phyloP scores from a whole-genome alignment of 2,329 filamentous ascomycete genomes.

The Chaetomiaceae sp. region DNA sequence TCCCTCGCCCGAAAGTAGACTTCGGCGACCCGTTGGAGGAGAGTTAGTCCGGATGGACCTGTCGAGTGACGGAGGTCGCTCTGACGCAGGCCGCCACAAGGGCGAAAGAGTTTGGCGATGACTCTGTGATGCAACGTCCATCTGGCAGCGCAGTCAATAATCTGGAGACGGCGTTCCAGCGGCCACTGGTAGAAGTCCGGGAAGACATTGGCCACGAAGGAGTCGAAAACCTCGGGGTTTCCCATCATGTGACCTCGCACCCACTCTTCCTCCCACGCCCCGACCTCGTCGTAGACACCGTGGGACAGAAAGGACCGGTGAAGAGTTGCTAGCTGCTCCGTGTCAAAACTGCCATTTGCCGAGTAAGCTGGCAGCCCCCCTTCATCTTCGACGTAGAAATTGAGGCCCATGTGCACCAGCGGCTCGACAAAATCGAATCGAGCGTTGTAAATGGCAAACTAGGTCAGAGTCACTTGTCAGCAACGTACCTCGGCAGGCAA shows the following conservation, averaged over 20 bases:
- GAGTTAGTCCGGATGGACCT: too few relatives aligned
- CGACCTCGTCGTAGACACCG: neutral
- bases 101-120: neutral
- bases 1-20: too few relatives aligned
- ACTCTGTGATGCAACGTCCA: neutral
- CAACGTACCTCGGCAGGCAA: neutral
- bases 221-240: neutral
- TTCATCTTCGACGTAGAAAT: neutral
- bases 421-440: neutral
- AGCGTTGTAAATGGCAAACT: neutral
- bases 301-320: neutral
- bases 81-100: neutral
- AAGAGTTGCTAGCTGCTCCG: neutral
- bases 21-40: too few relatives aligned
- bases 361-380: neutral
- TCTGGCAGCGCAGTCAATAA: neutral
- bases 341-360: too few relatives aligned
- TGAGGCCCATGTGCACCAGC: neutral
- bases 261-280: neutral
- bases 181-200: conserved; percentile 6
- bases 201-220: neutral
- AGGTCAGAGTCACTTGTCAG: neutral
- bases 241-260: neutral
- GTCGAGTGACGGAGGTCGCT: neutral
- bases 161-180: neutral